These are phyloP conservation scores for Cystobasidiopsis lactophilus DNA, from an alignment of 768 basidiomycete species.

Conservation along the genomic window DNA sequence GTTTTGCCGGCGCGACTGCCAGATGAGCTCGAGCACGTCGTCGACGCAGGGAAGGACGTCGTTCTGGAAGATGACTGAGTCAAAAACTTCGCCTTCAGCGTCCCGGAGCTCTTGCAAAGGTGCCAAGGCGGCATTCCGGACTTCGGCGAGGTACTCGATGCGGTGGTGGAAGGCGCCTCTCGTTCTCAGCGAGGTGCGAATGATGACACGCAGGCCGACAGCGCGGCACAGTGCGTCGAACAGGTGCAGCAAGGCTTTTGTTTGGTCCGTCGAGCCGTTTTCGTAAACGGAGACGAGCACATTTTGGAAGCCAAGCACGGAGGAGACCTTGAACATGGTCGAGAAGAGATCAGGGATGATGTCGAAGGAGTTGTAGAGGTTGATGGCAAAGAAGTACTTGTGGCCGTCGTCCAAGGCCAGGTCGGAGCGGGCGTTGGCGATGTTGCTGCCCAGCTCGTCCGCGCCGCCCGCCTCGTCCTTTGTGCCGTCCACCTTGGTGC, in stretches of 20 bases:
- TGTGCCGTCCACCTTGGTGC: too few species aligned
- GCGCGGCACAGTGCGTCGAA: constrained; percentile 78
- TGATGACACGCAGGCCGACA: constrained; percentile 79
- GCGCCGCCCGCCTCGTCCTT: too few species aligned
- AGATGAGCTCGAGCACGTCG: constrained; percentile 91
- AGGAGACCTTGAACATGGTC: constrained; percentile 77
- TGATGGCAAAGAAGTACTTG: constrained; percentile 99
- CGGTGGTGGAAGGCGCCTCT: constrained; percentile 95
- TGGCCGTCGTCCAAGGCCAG: constrained; percentile 31
- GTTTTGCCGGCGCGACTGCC: constrained; percentile 77
- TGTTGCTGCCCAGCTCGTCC: neutral
- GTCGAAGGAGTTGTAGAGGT: constrained; percentile 98
- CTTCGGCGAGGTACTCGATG: constrained; percentile 99
- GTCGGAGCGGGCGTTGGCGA: neutral
- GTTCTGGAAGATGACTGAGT: constrained; percentile 97
- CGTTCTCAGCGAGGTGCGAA: constrained; percentile 75
- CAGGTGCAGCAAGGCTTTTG: constrained; percentile 81
- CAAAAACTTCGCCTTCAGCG: constrained; percentile 49
- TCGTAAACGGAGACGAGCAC: constrained; percentile 98
- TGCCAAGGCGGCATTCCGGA: constrained; percentile 92
- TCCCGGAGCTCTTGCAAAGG: constrained; percentile 86
- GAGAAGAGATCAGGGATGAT: constrained; percentile 92
- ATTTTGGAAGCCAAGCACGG: constrained; percentile 88
- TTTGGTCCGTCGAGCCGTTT: constrained; percentile 97
- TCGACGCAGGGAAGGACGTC: constrained; percentile 95